Conservation (phyloP, 2,329 filamentous ascomycete species). For the Claviceps spartinae region DNA sequence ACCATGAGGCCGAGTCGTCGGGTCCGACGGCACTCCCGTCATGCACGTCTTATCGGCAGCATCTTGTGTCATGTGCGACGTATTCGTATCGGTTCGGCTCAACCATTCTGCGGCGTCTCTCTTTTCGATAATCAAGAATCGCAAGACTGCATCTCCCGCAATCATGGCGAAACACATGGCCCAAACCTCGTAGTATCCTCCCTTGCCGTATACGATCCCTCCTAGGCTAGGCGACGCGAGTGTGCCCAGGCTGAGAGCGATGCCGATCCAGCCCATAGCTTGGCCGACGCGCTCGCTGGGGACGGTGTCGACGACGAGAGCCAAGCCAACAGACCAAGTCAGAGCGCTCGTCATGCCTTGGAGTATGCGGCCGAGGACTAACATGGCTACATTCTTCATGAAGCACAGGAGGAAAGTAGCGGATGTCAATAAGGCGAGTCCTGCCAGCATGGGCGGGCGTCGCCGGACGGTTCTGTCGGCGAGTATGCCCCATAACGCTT, state of each 20-base stretch:
- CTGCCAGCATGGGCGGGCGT: conserved; percentile 19
- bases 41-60: neutral
- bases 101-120: conserved; percentile 18
- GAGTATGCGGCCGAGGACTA: conserved; percentile 19
- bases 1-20: too few relatives aligned
- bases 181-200: conserved; percentile 22
- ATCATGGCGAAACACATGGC: conserved; percentile 23
- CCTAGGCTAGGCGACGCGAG: conserved; percentile 19
- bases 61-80: neutral
- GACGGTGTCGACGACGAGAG: conserved; percentile 22
- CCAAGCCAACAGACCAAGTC: conserved; percentile 24
- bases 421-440: conserved; percentile 16
- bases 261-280: conserved; percentile 21
- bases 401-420: conserved; percentile 20
- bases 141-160: conserved; percentile 18
- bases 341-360: conserved; percentile 21
- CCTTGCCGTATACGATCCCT: conserved; percentile 19
- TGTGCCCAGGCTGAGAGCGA: conserved; percentile 19
- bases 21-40: neutral
- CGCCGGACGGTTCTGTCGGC: conserved; percentile 21
- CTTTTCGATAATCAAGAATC: conserved; percentile 19
- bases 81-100: neutral
- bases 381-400: conserved; percentile 17
- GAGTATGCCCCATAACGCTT: conserved; percentile 23
- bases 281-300: conserved; percentile 17